Conservation (phyloP, 805 yeast species). For the Saccharomycopsis sp. region DNA sequence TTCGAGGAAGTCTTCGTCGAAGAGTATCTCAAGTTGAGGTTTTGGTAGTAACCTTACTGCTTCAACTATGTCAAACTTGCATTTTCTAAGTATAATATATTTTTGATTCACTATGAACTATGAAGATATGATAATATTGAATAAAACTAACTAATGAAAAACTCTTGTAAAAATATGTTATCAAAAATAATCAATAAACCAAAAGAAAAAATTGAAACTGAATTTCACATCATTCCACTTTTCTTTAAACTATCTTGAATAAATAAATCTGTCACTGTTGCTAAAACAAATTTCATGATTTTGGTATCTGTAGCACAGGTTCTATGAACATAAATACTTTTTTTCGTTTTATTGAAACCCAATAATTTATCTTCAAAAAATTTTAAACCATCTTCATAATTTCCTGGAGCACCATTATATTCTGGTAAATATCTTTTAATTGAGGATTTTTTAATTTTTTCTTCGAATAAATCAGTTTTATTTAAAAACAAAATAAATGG, state of each 20-base stretch:
- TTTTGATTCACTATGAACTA: too few relatives aligned
- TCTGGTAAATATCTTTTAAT: constrained; percentile 69
- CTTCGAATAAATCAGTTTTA: constrained; percentile 73
- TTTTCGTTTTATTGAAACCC: constrained; percentile 47
- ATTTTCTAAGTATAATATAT: too few relatives aligned
- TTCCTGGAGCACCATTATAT: constrained; percentile 53
- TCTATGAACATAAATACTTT: constrained; percentile 72
- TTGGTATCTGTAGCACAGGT: constrained; percentile 94
- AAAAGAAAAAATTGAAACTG: too few relatives aligned
- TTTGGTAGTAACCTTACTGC: too few relatives aligned
- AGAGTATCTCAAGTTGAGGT: too few relatives aligned
- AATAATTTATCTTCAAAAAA: constrained; percentile 64
- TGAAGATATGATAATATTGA: too few relatives aligned
- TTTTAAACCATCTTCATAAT: constrained; percentile 54
- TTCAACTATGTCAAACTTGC: too few relatives aligned
- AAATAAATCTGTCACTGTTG: constrained; percentile 88
- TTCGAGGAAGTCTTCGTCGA: too few relatives aligned
- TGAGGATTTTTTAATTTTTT: constrained; percentile 57
- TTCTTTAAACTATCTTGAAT: constrained; percentile 71
- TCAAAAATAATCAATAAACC: too few relatives aligned
- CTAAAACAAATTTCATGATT: constrained; percentile 80
- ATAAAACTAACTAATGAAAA: too few relatives aligned
- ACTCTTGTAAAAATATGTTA: too few relatives aligned
- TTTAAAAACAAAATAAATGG: constrained; percentile 86
- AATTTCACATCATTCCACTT: constrained; percentile 45